A percentile compares a stretch with the other conserved stretches of the same genome.
phyloP scores from a whole-genome alignment of 495 filamentous ascomycete species.

The Talaromyces wortmannii region DNA sequence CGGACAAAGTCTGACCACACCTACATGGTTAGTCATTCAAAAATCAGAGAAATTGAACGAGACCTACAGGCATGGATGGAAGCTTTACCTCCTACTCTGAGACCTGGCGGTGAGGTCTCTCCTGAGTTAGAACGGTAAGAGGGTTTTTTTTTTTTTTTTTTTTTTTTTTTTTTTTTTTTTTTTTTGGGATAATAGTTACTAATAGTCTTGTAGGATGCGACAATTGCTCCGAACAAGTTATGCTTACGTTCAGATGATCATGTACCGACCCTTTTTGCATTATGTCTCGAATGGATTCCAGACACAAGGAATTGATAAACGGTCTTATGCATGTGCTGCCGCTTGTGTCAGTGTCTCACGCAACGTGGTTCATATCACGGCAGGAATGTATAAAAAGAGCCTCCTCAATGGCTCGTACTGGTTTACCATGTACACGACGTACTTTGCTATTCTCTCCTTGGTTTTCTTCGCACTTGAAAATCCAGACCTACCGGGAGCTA shows the following conservation, averaged over 20 bases:
- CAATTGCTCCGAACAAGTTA: slow-evolving; percentile 83
- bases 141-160: no score
- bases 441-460: slow-evolving; percentile 86
- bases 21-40: slow-evolving; percentile 83
- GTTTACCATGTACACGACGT: slow-evolving; percentile 95
- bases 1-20: slow-evolving; percentile 47
- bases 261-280: slow-evolving; percentile 93
- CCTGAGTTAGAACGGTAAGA: slow-evolving; percentile 70
- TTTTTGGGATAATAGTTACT: slow-evolving; percentile 3
- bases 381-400: slow-evolving; percentile 77
- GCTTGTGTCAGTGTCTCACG: slow-evolving; percentile 86
- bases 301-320: slow-evolving; percentile 67
- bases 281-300: slow-evolving; percentile 73
- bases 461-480: slow-evolving; percentile 90
- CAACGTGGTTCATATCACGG: slow-evolving; percentile 89
- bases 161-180: no score
- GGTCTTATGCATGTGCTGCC: slow-evolving; percentile 87
- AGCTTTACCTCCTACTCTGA: slow-evolving; percentile 63
- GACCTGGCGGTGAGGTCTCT: slow-evolving; percentile 66
- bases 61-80: slow-evolving; percentile 85
- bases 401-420: slow-evolving; percentile 88
- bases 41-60: slow-evolving; percentile 82
- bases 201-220: slow-evolving; percentile 55
- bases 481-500: slow-evolving; percentile 65
- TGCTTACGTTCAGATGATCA: slow-evolving; percentile 88